Evolutionary conservation across 108 stramenopile genomes (phyloP).

Genomic region (Conticribra guillardii): DNA sequence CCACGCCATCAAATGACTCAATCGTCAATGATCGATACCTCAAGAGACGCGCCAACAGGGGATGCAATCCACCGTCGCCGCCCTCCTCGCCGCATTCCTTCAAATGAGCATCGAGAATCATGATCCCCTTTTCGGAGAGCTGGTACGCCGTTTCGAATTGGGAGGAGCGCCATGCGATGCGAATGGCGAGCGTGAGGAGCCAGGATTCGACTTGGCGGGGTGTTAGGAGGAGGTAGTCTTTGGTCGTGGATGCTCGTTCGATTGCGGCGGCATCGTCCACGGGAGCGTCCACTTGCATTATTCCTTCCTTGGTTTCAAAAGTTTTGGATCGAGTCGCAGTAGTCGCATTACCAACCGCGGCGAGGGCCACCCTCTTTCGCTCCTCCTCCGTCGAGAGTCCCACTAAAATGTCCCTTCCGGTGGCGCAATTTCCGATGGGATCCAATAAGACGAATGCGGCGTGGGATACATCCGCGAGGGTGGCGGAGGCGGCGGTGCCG

Average conservation of each 20-base stretch:
- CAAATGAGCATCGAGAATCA: conserved; percentile 57
- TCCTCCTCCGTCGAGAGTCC: conserved; percentile 3
- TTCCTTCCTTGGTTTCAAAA: conserved; percentile 35
- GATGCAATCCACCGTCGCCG: conserved; percentile 65
- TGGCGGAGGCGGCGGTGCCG: conserved; percentile 65
- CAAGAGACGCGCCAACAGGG: conserved; percentile 78
- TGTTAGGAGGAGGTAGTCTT: conserved; percentile 41
- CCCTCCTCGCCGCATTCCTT: conserved; percentile 38
- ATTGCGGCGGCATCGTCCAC: neutral
- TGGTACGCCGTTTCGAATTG: conserved; percentile 53
- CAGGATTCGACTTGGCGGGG: conserved; percentile 78
- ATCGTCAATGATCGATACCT: conserved; percentile 70
- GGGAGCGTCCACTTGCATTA: conserved; percentile 21
- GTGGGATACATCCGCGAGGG: conserved; percentile 51
- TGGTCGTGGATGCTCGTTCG: neutral
- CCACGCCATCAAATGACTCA: neutral
- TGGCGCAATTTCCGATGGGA: conserved; percentile 47
- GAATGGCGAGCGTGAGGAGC: conserved; percentile 72
- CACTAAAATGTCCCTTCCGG: conserved; percentile 53
- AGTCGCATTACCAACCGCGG: conserved; percentile 25
- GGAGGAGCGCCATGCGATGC: conserved; percentile 61
- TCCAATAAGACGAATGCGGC: conserved; percentile 62
- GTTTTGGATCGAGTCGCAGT: no score
- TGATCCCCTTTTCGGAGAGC: conserved; percentile 55
- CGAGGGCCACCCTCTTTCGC: conserved; percentile 5